Conservation (phyloP, 345 rosid genomes). For the Aquilaria yunnanensis region DNA sequence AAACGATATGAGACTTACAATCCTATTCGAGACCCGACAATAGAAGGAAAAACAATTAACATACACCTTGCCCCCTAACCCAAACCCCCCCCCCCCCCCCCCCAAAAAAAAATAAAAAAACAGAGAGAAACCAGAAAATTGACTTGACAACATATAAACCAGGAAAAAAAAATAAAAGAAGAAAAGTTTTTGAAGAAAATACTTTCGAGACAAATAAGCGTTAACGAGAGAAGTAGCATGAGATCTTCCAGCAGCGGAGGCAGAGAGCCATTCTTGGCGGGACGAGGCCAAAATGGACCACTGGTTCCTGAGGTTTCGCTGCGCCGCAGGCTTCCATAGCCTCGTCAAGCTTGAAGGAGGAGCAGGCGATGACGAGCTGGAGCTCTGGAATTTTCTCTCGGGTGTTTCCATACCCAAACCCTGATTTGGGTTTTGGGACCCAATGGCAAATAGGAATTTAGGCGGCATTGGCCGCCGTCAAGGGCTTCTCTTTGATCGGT, state of each 20-base stretch:
- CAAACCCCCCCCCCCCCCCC: too few species aligned
- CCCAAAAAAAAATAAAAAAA: not conserved
- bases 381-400: slow-evolving; percentile 11
- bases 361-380: slow-evolving; percentile 13
- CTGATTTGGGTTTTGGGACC: not conserved
- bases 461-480: too few species aligned
- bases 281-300: slow-evolving; percentile 67
- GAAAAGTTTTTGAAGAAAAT: not conserved
- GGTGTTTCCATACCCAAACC: slow-evolving; percentile 8
- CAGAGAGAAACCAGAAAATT: not conserved
- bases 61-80: not conserved
- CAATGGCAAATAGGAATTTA: too few species aligned
- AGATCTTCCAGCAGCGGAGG: slow-evolving; percentile 53
- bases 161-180: not conserved
- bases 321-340: slow-evolving; percentile 90
- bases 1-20: too few species aligned
- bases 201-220: slow-evolving; percentile 64
- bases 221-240: slow-evolving; percentile 84
- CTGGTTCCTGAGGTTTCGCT: slow-evolving; percentile 79
- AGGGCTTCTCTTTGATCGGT: too few species aligned
- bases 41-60: not conserved
- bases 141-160: not conserved
- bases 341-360: slow-evolving; percentile 40
- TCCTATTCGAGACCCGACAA: too few species aligned
- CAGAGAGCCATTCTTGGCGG: slow-evolving; percentile 53